Base-by-base conservation (phyloP, 169 alveolate species). In the Plasmodium reichenowi region DNA sequence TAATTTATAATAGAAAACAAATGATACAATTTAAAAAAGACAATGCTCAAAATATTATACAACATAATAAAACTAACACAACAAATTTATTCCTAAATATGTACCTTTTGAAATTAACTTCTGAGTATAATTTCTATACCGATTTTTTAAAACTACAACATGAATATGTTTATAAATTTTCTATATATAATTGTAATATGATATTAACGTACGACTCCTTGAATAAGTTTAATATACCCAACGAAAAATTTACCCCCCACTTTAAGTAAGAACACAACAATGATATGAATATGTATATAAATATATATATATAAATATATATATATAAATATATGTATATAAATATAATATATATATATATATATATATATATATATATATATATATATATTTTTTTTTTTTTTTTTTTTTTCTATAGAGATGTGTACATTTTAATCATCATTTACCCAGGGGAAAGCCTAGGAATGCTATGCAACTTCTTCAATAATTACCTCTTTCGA, bases 241-340 rank as follows among this genome's bases (percentile, higher is more conserved):
- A 80, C 20, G 89, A 80, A 70, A 66, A 66, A 22, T 80, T 80
- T 64, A 80, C 89, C 22, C 72, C 89, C 2, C 89, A 80, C 62
- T 80, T 64, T 38, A 80, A 64, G 89, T 80, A 60, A 67, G 58
- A 24, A 12, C 10, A 59, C 0, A 0, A 17, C 68, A 9, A 15
- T 24, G 29, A 9, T 52, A 9, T 73, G 17, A n/a, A n/a, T n/a
- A n/a, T n/a, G n/a, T n/a, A n/a, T n/a, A n/a, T n/a, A n/a, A n/a
- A n/a, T n/a, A n/a, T n/a, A n/a, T n/a, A n/a, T n/a, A n/a, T n/a
- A n/a, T n/a, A n/a, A n/a, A n/a, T n/a, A n/a, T 8, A 9, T 73
- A 50, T 12, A n/a, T 50, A 50, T 50, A 12, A 50, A 50, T 50
- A 12, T 9, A 50, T 50, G 15, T 13, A 12, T 50, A 12, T 50